phyloP scores from a whole-genome alignment of 495 filamentous ascomycete genomes.

The Stereocaulon alpinum region DNA sequence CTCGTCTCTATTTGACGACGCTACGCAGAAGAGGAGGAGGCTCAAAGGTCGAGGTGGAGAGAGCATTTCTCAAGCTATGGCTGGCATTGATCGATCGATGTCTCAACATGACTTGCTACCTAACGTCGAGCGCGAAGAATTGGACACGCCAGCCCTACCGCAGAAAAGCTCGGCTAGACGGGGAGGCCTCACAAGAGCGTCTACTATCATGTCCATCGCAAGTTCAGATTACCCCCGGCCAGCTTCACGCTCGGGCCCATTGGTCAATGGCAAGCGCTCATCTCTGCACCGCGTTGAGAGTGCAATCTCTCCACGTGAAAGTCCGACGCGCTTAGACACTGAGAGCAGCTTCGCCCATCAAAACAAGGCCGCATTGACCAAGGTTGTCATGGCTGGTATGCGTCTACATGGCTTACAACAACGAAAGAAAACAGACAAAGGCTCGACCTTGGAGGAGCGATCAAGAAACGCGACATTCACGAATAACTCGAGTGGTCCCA shows the following conservation, averaged over 20 bases:
- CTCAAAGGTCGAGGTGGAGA: conserved; percentile 46
- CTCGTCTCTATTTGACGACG: conserved; percentile 47
- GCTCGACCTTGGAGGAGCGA: conserved; percentile 5
- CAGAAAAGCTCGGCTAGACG: conserved; percentile 5
- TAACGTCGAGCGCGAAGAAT: neutral
- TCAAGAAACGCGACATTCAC: neutral
- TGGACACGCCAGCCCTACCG: neutral
- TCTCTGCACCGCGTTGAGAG: conserved; percentile 20
- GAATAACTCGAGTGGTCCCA: neutral
- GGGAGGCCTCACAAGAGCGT: conserved; percentile 12
- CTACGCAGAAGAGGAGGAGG: conserved; percentile 44
- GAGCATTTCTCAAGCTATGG: conserved; percentile 47
- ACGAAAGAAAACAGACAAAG: conserved; percentile 23
- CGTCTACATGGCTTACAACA: conserved; percentile 52
- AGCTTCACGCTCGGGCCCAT: neutral
- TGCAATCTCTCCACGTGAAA: conserved; percentile 6
- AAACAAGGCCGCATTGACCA: conserved; percentile 37
- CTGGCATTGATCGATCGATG: conserved; percentile 19
- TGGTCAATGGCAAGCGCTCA: conserved; percentile 16
- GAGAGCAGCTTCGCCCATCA: conserved; percentile 34
- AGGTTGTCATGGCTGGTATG: conserved; percentile 50
- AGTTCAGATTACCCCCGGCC: conserved; percentile 1
- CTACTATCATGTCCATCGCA: neutral
- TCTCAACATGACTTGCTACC: neutral
- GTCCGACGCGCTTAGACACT: conserved; percentile 31